phyloP scores from a whole-genome alignment of 1,139 yeast species.

The Yamadazyma atmosphaerica region DNA sequence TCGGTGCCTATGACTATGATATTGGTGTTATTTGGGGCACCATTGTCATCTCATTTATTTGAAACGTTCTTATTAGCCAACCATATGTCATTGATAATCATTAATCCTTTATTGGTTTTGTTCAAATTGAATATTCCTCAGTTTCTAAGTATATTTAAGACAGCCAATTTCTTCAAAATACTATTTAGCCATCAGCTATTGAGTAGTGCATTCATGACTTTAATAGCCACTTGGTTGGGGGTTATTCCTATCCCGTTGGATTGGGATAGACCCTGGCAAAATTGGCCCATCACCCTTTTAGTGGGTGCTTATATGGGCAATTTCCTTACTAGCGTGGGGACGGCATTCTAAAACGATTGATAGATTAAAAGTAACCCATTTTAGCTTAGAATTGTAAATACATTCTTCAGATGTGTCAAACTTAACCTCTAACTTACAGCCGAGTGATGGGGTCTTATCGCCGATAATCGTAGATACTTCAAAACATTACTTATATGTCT shows the following conservation, averaged over 20 bases:
- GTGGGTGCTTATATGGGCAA: slow-evolving; percentile 80
- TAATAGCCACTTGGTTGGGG: slow-evolving; percentile 88
- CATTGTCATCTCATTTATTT: slow-evolving; percentile 53
- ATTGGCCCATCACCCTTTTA: slow-evolving; percentile 91
- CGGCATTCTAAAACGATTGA: slow-evolving; percentile 3
- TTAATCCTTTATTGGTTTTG: slow-evolving; percentile 63
- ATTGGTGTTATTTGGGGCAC: slow-evolving; percentile 83
- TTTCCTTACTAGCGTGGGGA: slow-evolving; percentile 48
- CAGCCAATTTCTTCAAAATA: slow-evolving; percentile 22
- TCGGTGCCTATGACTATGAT: slow-evolving; percentile 53
- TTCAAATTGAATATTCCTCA: slow-evolving; percentile 54
- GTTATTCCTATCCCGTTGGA: slow-evolving; percentile 93
- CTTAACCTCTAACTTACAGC: too few relatives aligned
- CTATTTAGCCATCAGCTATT: slow-evolving; percentile 39
- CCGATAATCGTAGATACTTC: too few relatives aligned
- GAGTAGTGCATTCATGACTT: slow-evolving; percentile 46
- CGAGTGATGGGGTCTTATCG: too few relatives aligned
- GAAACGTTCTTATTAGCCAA: slow-evolving; percentile 66
- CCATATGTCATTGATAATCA: slow-evolving; percentile 62
- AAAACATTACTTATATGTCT: too few relatives aligned
- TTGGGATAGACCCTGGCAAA: slow-evolving; percentile 98
- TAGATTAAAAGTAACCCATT: not conserved
- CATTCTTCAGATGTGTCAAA: too few relatives aligned
- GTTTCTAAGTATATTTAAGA: slow-evolving; percentile 23
- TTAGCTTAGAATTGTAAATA: too few relatives aligned